A percentile compares a stretch with the other conserved stretches of the same genome.
Conservation (phyloP, 768 basidiomycete genomes). For the Rhodosporidiobolus odoratus region DNA sequence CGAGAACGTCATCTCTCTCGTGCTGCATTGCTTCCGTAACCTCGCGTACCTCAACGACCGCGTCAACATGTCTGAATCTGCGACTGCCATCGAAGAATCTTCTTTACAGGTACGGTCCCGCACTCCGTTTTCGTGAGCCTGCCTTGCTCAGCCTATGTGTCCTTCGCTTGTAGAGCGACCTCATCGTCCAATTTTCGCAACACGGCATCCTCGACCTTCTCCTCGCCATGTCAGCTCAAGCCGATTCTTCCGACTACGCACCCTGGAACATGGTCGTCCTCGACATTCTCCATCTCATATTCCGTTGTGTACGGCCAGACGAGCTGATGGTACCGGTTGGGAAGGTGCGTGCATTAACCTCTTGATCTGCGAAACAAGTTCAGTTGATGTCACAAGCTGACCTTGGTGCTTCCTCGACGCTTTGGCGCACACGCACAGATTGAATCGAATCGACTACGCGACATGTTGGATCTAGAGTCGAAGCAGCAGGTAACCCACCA, state of each 20-base stretch:
- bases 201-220: conserved; percentile 71
- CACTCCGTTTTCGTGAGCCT: too few relatives aligned
- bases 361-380: neutral
- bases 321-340: conserved; percentile 45
- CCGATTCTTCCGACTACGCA: conserved; percentile 71
- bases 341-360: conserved; percentile 7
- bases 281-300: conserved; percentile 87
- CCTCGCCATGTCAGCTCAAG: conserved; percentile 76
- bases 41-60: conserved; percentile 91
- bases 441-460: conserved; percentile 53
- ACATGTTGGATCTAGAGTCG: conserved; percentile 72
- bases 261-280: conserved; percentile 82
- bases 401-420: neutral
- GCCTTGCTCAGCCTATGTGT: conserved; percentile 2
- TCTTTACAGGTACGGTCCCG: conserved; percentile 56
- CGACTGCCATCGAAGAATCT: conserved; percentile 73
- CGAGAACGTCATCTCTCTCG: conserved; percentile 75
- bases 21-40: conserved; percentile 85
- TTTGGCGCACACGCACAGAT: neutral
- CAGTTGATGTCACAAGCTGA: neutral
- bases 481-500: conserved; percentile 53
- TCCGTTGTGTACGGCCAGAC: conserved; percentile 68
- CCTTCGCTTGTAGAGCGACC: conserved; percentile 52
- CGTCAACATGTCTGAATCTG: conserved; percentile 62
- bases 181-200: conserved; percentile 65